Evolutionary conservation across 805 yeast genomes (phyloP).

Genomic region (Yamadazyma kitorensis): DNA sequence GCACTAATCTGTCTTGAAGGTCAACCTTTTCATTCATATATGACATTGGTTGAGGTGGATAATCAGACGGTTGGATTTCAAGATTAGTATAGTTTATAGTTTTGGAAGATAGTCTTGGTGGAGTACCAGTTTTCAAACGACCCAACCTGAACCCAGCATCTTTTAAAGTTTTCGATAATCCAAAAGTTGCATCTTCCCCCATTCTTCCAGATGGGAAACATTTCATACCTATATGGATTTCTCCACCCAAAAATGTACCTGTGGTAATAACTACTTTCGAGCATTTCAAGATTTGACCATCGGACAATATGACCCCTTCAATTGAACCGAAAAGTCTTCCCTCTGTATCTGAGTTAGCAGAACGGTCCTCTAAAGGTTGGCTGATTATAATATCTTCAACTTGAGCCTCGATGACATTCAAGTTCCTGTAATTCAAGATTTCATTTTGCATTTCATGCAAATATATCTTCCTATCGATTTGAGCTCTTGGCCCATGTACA

Average conservation of each 20-base stretch:
- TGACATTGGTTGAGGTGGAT: constrained; percentile 88
- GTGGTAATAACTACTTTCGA: constrained; percentile 83
- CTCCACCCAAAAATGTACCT: constrained; percentile 93
- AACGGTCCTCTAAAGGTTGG: constrained; percentile 10
- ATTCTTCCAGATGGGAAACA: constrained; percentile 88
- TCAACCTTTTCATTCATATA: constrained; percentile 68
- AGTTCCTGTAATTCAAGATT: constrained; percentile 52
- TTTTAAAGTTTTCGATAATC: constrained; percentile 73
- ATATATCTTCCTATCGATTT: constrained; percentile 84
- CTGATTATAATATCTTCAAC: constrained; percentile 83
- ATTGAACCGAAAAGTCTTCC: constrained; percentile 48
- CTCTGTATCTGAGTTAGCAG: constrained; percentile 18
- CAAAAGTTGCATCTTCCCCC: constrained; percentile 89
- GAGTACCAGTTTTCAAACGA: constrained; percentile 94
- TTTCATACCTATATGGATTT: constrained; percentile 84
- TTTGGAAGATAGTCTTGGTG: constrained; percentile 76
- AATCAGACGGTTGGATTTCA: constrained; percentile 73
- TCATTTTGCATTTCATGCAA: constrained; percentile 73
- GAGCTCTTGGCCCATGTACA: constrained; percentile 98
- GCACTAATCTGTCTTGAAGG: constrained; percentile 53
- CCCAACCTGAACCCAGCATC: constrained; percentile 83
- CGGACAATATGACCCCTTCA: constrained; percentile 69
- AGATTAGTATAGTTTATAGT: constrained; percentile 69
- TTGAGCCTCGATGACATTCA: constrained; percentile 64
- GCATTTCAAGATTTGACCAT: constrained; percentile 61